phyloP scores from a whole-genome alignment of 768 basidiomycete species.

The Mycena filopes region DNA sequence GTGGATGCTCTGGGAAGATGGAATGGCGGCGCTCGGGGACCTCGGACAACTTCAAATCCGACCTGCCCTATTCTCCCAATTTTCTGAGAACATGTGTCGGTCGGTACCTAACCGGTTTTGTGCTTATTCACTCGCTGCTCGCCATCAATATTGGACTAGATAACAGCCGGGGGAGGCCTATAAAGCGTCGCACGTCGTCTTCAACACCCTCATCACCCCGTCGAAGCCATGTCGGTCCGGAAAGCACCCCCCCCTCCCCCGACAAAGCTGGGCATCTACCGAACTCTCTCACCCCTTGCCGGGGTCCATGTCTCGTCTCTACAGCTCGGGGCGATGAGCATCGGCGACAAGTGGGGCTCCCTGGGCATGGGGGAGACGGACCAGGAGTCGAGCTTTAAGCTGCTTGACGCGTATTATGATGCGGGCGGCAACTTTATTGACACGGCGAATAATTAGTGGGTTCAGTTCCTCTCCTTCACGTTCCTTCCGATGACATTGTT shows the following conservation, averaged over 20 bases:
- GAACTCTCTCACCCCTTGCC: slow-evolving; percentile 45
- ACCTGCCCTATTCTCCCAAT: too few species aligned
- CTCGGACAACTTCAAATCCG: too few species aligned
- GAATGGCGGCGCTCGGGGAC: too few species aligned
- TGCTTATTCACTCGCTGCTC: too few species aligned
- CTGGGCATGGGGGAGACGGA: slow-evolving; percentile 43
- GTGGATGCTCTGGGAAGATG: too few species aligned
- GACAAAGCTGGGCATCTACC: slow-evolving; percentile 45
- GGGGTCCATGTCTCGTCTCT: slow-evolving; percentile 53
- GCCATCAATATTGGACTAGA: too few species aligned
- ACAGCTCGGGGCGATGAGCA: slow-evolving; percentile 51
- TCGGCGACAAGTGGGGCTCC: slow-evolving; percentile 47
- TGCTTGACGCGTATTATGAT: slow-evolving; percentile 27
- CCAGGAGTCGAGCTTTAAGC: slow-evolving; percentile 30
- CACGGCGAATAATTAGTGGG: slow-evolving; percentile 26
- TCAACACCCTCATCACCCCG: too few species aligned
- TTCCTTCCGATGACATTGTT: too few species aligned
- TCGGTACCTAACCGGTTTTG: too few species aligned
- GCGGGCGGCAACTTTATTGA: slow-evolving; percentile 19
- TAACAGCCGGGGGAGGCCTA: too few species aligned
- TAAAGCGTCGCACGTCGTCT: too few species aligned
- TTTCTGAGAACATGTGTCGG: too few species aligned
- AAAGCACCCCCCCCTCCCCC: slow-evolving; percentile 31
- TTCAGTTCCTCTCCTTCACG: background rate
- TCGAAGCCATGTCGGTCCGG: slow-evolving; percentile 14